Evolutionary conservation across 2,329 filamentous ascomycete genomes (phyloP).

Genomic region (Cercospora beticola): DNA sequence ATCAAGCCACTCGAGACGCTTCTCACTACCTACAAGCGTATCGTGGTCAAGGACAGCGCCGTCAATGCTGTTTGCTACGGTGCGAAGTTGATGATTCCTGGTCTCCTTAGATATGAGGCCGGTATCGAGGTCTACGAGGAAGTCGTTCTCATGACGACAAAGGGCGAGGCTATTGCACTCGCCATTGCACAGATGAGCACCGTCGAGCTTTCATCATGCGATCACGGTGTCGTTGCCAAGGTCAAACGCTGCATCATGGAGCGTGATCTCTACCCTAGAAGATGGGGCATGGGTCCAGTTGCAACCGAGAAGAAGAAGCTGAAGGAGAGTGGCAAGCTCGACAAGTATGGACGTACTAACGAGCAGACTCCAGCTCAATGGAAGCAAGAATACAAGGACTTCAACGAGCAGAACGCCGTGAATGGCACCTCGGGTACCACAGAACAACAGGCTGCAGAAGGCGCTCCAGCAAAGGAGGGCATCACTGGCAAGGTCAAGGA

Average conservation of each 20-base stretch:
- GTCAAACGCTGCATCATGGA: constrained; percentile 99
- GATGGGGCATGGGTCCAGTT: constrained; percentile 94
- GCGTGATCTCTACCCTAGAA: constrained; percentile 91
- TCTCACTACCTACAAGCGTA: constrained; percentile 88
- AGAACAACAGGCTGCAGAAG: constrained; percentile 37
- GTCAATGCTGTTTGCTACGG: constrained; percentile 98
- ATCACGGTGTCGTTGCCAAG: constrained; percentile 97
- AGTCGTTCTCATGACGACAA: constrained; percentile 97
- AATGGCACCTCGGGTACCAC: constrained; percentile 17
- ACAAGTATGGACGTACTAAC: constrained; percentile 93
- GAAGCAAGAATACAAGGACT: constrained; percentile 92
- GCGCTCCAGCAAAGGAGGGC: constrained; percentile 38
- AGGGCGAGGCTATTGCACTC: constrained; percentile 96
- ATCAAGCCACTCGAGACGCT: constrained; percentile 92
- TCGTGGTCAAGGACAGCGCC: constrained; percentile 94
- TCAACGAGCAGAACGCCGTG: constrained; percentile 53
- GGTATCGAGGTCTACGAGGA: constrained; percentile 94
- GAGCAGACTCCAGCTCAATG: constrained; percentile 92
- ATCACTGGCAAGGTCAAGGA: constrained; percentile 40
- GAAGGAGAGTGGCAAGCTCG: constrained; percentile 95
- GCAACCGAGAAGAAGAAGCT: constrained; percentile 99
- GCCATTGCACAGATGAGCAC: constrained; percentile 98
- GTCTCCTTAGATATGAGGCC: constrained; percentile 86
- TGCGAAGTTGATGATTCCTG: constrained; percentile 98
- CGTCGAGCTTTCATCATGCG: constrained; percentile 92